Percentiles rank a stretch among this genome's conserved stretches.
These are phyloP conservation scores for Linnemannia hyalina DNA, from an alignment of 192 early-diverging fungal genomes.

Conservation along the genomic window DNA sequence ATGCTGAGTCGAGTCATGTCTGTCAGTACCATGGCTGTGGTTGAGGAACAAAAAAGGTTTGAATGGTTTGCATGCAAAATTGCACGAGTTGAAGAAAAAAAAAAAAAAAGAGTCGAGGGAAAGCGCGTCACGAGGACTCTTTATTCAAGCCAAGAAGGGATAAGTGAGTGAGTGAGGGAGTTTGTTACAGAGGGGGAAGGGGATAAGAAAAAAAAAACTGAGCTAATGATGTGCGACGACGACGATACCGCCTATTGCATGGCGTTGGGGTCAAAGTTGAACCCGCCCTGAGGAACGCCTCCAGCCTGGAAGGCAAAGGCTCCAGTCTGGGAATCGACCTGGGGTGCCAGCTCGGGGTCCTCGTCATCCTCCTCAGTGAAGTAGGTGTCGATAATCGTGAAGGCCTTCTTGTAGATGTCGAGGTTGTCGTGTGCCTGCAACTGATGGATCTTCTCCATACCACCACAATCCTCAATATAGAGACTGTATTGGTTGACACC, in stretches of 20 bases:
- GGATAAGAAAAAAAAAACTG: not conserved
- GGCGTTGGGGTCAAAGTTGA: slow-evolving; percentile 75
- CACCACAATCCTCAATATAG: slow-evolving; percentile 92
- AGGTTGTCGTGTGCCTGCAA: slow-evolving; percentile 95
- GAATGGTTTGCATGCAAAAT: not conserved
- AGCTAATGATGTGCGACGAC: slow-evolving; percentile 6
- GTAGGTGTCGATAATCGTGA: slow-evolving; percentile 96
- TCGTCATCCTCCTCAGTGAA: slow-evolving; percentile 90
- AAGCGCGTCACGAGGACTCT: slow-evolving; percentile 5
- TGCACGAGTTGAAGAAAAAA: not conserved
- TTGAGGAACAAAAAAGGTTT: not conserved
- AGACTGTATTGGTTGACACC: slow-evolving; percentile 90
- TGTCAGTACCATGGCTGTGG: not conserved
- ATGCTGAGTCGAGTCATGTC: too few species aligned
- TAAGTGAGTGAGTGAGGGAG: not conserved
- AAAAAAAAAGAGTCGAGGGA: slow-evolving; percentile 1
- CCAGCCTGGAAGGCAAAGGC: slow-evolving; percentile 84
- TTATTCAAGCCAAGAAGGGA: not conserved
- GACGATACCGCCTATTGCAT: slow-evolving; percentile 26
- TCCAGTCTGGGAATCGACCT: slow-evolving; percentile 81
- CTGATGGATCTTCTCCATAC: slow-evolving; percentile 95
- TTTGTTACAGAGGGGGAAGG: not conserved
- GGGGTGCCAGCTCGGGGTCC: slow-evolving; percentile 78
- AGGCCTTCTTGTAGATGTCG: slow-evolving; percentile 98
- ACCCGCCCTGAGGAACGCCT: slow-evolving; percentile 81